Conservation (phyloP, 257 asterid genomes). For the Lithospermum erythrorhizon region DNA sequence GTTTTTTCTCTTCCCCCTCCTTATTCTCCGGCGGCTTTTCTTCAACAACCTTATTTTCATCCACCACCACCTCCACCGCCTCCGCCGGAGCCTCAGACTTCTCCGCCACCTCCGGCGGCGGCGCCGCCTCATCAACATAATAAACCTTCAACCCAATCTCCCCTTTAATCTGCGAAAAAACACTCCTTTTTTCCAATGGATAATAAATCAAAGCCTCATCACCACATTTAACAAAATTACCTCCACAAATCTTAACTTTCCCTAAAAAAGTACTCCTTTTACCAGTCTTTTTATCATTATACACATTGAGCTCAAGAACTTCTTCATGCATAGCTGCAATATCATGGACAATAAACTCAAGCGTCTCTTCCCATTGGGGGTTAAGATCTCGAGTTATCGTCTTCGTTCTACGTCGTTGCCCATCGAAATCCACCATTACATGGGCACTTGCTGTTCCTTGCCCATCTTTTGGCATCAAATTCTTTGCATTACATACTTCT, state of each 20-base stretch:
- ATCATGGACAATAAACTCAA: slow-evolving; percentile 64
- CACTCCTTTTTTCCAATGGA: slow-evolving; percentile 86
- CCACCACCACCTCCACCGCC: slow-evolving; percentile 9
- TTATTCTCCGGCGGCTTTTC: slow-evolving; percentile 30
- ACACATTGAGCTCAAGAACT: slow-evolving; percentile 55
- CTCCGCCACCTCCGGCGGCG: slow-evolving; percentile 18
- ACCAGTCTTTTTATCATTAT: slow-evolving; percentile 63
- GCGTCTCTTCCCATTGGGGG: slow-evolving; percentile 81
- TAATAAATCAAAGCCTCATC: slow-evolving; percentile 57
- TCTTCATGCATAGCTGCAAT: slow-evolving; percentile 40
- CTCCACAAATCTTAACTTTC: slow-evolving; percentile 62
- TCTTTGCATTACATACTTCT: slow-evolving; percentile 64
- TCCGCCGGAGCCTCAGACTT: slow-evolving; percentile 23
- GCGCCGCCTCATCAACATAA: slow-evolving; percentile 42
- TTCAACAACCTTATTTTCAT: not conserved
- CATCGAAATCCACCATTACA: slow-evolving; percentile 68
- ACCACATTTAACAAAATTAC: slow-evolving; percentile 43
- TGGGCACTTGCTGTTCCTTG: slow-evolving; percentile 92
- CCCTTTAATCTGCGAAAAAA: slow-evolving; percentile 84
- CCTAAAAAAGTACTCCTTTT: slow-evolving; percentile 74
- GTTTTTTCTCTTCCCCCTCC: slow-evolving; percentile 16
- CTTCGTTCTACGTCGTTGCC: slow-evolving; percentile 86
- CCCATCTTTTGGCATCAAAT: slow-evolving; percentile 92
- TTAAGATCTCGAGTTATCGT: slow-evolving; percentile 69
- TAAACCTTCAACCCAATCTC: slow-evolving; percentile 70